Evolutionary conservation across 2,329 filamentous ascomycete genomes (phyloP).

Genomic region (Monilinia aucupariae): DNA sequence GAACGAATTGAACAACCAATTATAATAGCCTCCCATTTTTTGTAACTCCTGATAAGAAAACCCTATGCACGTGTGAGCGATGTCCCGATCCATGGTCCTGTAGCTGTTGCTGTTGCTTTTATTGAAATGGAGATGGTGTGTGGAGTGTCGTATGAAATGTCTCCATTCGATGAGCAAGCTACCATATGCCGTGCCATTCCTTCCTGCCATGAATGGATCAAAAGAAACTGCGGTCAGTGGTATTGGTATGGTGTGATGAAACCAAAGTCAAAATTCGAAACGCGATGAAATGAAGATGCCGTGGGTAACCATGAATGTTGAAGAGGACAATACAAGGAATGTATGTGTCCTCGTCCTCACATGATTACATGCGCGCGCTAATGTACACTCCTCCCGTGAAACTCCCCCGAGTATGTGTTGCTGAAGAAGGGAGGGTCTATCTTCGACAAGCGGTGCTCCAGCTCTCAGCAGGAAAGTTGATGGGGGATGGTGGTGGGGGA

Average conservation of each 20-base stretch:
- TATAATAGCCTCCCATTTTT: constrained; percentile 10
- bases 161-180: not conserved
- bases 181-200: not conserved
- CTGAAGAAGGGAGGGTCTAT: not conserved
- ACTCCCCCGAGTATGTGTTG: not conserved
- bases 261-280: not conserved
- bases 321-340: not conserved
- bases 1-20: constrained; percentile 3
- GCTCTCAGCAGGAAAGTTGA: constrained; percentile 54
- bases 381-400: constrained; percentile 5
- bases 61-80: constrained; percentile 5
- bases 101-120: not conserved
- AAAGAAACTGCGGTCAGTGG: not conserved
- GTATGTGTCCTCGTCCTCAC: not conserved
- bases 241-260: constrained; percentile 1
- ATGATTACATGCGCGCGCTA: constrained; percentile 4
- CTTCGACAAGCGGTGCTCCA: constrained; percentile 37
- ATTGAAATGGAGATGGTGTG: not conserved
- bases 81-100: not conserved
- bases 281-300: not conserved
- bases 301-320: not conserved
- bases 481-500: constrained; percentile 58
- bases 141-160: not conserved
- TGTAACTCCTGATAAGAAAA: constrained; percentile 10
- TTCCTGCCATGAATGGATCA: not conserved